Percentiles rank a stretch among this genome's conserved stretches.
These are phyloP conservation scores for Tylopilus sp. DNA, from an alignment of 768 basidiomycete genomes.

Conservation along the genomic window DNA sequence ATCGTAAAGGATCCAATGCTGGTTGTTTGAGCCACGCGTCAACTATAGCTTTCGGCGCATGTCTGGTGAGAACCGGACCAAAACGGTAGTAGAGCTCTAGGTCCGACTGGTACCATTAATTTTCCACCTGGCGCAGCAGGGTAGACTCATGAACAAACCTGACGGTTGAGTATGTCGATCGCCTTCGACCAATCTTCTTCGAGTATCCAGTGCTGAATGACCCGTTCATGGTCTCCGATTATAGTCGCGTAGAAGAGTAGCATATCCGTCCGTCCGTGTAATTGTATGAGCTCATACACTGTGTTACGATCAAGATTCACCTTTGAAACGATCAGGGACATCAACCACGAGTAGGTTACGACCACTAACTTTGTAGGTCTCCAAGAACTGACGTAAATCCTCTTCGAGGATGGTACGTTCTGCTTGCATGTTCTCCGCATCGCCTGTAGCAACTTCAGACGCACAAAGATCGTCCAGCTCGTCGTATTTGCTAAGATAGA, in stretches of 20 bases:
- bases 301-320: constrained; percentile 80
- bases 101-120: constrained; percentile 50
- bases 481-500: constrained; percentile 95
- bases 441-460: constrained; percentile 75
- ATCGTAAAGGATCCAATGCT: constrained; percentile 72
- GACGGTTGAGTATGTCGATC: constrained; percentile 84
- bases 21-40: constrained; percentile 89
- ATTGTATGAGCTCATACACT: constrained; percentile 88
- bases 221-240: constrained; percentile 78
- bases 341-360: neutral
- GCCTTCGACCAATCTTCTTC: constrained; percentile 93
- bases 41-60: constrained; percentile 85
- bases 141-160: constrained; percentile 44
- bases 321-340: constrained; percentile 37
- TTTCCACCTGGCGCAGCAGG: neutral
- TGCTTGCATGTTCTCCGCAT: constrained; percentile 78
- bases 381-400: constrained; percentile 88
- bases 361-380: constrained; percentile 79
- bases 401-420: constrained; percentile 87
- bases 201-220: constrained; percentile 88
- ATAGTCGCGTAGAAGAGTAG: constrained; percentile 84
- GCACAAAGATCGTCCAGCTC: constrained; percentile 93
- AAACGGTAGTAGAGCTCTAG: constrained; percentile 92
- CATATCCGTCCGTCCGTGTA: constrained; percentile 90
- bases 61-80: constrained; percentile 80